Percentiles rank a stretch among this genome's conserved stretches.
These are phyloP conservation scores for Bruguiera gymnorhiza DNA, from an alignment of 345 rosid species.

Conservation along the genomic window DNA sequence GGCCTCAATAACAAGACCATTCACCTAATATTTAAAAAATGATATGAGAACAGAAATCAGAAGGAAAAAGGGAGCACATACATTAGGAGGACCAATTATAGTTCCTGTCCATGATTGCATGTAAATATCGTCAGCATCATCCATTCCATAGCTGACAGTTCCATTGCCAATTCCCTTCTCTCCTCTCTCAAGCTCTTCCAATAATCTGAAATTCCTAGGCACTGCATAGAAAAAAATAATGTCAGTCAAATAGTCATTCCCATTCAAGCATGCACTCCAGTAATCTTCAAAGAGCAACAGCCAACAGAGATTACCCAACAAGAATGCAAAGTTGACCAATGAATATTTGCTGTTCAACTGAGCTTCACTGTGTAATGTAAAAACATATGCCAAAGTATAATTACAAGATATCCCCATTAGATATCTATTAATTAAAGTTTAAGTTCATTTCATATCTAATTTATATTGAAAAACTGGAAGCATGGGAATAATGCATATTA, in stretches of 20 bases:
- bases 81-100: slow-evolving; percentile 68
- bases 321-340: no score
- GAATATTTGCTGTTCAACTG: no score
- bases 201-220: slow-evolving; percentile 66
- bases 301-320: no score
- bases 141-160: slow-evolving; percentile 99
- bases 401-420: no score
- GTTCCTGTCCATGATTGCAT: slow-evolving; percentile 97
- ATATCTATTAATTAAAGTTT: no score
- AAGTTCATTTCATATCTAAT: no score
- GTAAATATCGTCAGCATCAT: slow-evolving; percentile 88
- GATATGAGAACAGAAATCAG: background rate
- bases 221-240: slow-evolving; percentile 35
- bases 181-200: slow-evolving; percentile 83
- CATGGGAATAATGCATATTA: no score
- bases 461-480: no score
- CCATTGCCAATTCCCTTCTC: slow-evolving; percentile 92
- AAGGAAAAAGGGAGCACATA: slow-evolving; percentile 16
- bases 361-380: no score
- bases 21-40: background rate
- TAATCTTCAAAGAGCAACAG: background rate
- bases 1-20: background rate
- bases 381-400: no score
- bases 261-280: slow-evolving; percentile 2
- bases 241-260: slow-evolving; percentile 6